Evolutionary conservation across 2,329 filamentous ascomycete species (phyloP), one percentile per base, ranked within the genome.

Genomic region (Macrophomina phaseolina): DNA sequence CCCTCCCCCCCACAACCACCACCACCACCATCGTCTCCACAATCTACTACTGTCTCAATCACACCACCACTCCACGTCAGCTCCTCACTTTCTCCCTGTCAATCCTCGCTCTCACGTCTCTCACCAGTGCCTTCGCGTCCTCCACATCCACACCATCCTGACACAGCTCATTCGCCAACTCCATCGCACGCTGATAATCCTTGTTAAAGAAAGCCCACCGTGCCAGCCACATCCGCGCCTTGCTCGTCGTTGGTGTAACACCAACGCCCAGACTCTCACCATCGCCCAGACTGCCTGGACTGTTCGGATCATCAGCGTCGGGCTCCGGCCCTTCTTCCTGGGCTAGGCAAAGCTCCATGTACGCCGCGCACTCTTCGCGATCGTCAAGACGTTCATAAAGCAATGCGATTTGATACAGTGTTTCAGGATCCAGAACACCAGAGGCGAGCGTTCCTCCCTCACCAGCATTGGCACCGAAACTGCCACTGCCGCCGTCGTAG

Each of bases 121-220:
- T 86, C 69, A 97, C 91, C 71, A 98, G 82, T 3, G 93, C 93
- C 81, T 98, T 98, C 34, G 95, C 95, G 79, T 99, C 95, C 77
- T 99, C 95, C 2, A 98, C 93, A 79, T 98, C 95, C 32, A 96
- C 90, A 0, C 95, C 95, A 78, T 99, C 95, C 79, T 97, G 93
- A 76, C 94, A 97, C 53, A 99, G 82, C 79, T 99, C 95, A 68
- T 90, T 93, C 0, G 93, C 94, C 49, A 98, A 81, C 69, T 92
- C 88, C 79, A 91, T 91, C 4, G 93, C 92, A 23, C 91, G 86
- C 38, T 85, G 83, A 72, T 92, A 92, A 77, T 97, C 93, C 46
- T 89, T 89, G 11, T 86, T 87, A 45, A 87, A 85, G 81, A 97
- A 91, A 12, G 93, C 91, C 81, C 90, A 91, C 66, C 89, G 88